Conservation (phyloP, 345 rosid genomes). For the Lumnitzera littorea region DNA sequence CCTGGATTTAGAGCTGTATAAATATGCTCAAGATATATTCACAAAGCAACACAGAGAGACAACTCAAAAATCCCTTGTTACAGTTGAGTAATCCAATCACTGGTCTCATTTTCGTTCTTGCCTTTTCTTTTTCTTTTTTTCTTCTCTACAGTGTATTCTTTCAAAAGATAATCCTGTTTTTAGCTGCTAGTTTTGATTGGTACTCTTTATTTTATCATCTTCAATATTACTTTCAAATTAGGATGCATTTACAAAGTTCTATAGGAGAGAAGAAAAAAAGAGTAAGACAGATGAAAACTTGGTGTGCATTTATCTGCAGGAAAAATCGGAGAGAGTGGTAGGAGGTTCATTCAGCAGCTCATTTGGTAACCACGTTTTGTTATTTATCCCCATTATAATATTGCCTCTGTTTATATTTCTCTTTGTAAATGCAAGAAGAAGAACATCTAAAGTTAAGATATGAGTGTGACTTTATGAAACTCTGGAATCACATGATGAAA, state of each 20-base stretch:
- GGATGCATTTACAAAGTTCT: too few relatives aligned
- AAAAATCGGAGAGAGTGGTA: conserved; percentile 27
- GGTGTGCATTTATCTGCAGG: conserved; percentile 25
- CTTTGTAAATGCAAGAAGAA: conserved; percentile 61
- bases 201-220: neutral
- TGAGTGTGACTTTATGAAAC: conserved; percentile 10
- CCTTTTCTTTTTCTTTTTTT: neutral
- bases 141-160: too few relatives aligned
- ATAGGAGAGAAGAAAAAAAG: too few relatives aligned
- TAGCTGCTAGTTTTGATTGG: neutral
- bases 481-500: neutral
- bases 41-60: conserved; percentile 44
- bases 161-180: neutral
- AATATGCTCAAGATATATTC: conserved; percentile 66
- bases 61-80: conserved; percentile 13
- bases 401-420: conserved; percentile 26
- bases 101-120: neutral
- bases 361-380: conserved; percentile 29
- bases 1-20: conserved; percentile 77
- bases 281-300: too few relatives aligned
- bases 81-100: conserved; percentile 20
- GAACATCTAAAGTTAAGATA: conserved; percentile 67
- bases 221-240: too few relatives aligned
- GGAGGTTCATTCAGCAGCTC: conserved; percentile 21
- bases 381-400: conserved; percentile 30